Evolutionary conservation across 371 early-diverging fungal genomes (phyloP), one percentile per base, ranked within the genome.

Genomic region (Mortierella sp.): DNA sequence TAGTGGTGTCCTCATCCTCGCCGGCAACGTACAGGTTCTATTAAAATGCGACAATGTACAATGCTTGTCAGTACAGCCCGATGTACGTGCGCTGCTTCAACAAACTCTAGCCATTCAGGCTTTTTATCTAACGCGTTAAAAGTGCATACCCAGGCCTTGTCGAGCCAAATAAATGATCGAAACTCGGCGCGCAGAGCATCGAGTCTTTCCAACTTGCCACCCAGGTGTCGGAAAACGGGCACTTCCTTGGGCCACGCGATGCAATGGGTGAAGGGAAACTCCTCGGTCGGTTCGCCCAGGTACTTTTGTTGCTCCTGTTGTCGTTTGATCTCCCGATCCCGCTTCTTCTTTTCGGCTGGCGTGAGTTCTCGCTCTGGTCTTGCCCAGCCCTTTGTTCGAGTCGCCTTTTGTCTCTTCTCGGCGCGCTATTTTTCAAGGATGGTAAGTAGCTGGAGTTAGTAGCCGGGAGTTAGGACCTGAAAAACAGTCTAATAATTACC

Each of bases 341-440:
- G 48, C 69, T 78, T 81, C 61, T 53, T 75, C 37, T 78, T 78
- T 19, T 85, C 85, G 0, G 74, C 76, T 1, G 72, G 54, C 3
- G 85, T 85, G 50, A 78, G 53, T 28, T 85, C 85, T 5, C 81
- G 72, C 13, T 85, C 79, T 21, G 85, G 85, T 31, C 74, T 75
- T n/a, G 85, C 85, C 85, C 85, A 85, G 24, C 85, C 85, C 26
- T 50, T 81, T 1, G 76, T 54, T 46, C 61, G 72, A 5, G 53
- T 75, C 13, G 71, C 64, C 71, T 74, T 85, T 71, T 76, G 71
- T 48, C 37, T 69, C n/a, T n/a, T 43, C 24, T 76, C 71, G 4
- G n/a, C 44, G 24, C 28, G 44, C 82, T 82, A 78, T 69, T 57
- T 5, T n/a, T 9, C 13, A 11, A 24, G 46, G 2, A 51, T 31